A percentile compares a stretch with the other conserved stretches of the same genome.
Evolutionary conservation across 768 basidiomycete genomes (phyloP).

Genomic region (Xerocomellus chrysenteron): DNA sequence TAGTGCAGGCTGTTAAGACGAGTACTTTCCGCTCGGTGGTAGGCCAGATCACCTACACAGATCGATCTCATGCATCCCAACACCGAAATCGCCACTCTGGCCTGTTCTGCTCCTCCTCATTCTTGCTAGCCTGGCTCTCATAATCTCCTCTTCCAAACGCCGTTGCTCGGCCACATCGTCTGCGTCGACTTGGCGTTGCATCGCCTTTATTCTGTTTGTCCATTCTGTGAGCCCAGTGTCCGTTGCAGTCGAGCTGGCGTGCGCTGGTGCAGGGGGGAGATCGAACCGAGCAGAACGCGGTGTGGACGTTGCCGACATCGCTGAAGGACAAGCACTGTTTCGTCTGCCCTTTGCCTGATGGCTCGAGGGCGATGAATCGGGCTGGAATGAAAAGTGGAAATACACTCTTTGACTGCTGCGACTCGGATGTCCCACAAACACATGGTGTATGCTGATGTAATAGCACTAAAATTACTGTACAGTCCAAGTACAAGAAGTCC

Average conservation of each 20-base stretch:
- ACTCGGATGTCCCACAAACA: background rate
- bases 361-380: background rate
- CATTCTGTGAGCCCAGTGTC: conserved; percentile 77
- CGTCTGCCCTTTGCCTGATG: background rate
- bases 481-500: background rate
- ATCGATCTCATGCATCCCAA: conserved; percentile 37
- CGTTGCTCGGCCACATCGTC: conserved; percentile 78
- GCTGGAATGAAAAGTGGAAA: background rate
- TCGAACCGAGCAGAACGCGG: conserved; percentile 36
- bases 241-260: conserved; percentile 29
- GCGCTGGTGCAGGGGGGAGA: conserved; percentile 34
- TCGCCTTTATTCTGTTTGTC: conserved; percentile 75
- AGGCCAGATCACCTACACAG: conserved; percentile 28
- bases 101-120: conserved; percentile 37
- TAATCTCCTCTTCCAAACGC: conserved; percentile 58
- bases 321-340: background rate
- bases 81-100: conserved; percentile 37
- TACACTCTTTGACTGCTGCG: background rate
- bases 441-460: conserved; percentile 23
- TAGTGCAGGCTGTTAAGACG: conserved; percentile 1
- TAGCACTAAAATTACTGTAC: background rate
- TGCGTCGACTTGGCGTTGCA: conserved; percentile 79
- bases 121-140: conserved; percentile 46
- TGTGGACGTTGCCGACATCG: conserved; percentile 31
- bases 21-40: background rate